Conservation (phyloP, 2,329 filamentous ascomycete genomes). For the Periglandula ipomoeae region DNA sequence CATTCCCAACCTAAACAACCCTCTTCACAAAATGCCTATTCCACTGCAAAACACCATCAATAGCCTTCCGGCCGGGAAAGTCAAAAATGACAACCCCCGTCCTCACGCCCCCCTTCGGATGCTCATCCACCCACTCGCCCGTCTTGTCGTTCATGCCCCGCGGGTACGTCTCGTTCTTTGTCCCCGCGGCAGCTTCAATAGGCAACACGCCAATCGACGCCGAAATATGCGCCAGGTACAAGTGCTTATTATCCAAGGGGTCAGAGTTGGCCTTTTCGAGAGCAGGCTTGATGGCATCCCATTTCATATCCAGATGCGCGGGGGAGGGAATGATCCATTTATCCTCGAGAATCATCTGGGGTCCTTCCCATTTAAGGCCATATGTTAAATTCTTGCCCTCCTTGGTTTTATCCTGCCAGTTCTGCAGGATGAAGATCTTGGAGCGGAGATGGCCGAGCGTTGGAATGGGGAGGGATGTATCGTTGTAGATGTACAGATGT, state of each 20-base stretch:
- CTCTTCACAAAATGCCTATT: constrained; percentile 21
- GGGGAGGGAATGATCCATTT: constrained; percentile 34
- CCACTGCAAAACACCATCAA: constrained; percentile 32
- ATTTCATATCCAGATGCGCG: constrained; percentile 36
- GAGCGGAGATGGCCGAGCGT: constrained; percentile 35
- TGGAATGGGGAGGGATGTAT: constrained; percentile 24
- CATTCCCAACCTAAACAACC: constrained; percentile 8
- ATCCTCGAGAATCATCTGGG: constrained; percentile 38
- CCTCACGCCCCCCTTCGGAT: constrained; percentile 18
- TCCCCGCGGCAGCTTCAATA: constrained; percentile 40
- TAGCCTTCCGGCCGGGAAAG: constrained; percentile 34
- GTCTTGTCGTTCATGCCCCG: constrained; percentile 42
- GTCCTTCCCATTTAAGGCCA: constrained; percentile 35
- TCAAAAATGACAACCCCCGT: constrained; percentile 40
- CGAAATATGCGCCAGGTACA: constrained; percentile 38
- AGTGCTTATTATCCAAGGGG: constrained; percentile 22
- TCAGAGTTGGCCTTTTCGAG: constrained; percentile 27
- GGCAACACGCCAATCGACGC: constrained; percentile 39
- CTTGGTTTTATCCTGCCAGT: constrained; percentile 26
- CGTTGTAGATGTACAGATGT: constrained; percentile 28
- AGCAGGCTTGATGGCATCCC: constrained; percentile 32
- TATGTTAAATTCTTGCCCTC: constrained; percentile 18
- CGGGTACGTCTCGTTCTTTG: constrained; percentile 27
- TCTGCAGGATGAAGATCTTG: constrained; percentile 38
- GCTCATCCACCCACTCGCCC: constrained; percentile 30